Evolutionary conservation across 768 basidiomycete genomes (phyloP), one percentile per base, ranked within the genome.

Genomic region (Serpula lacrymans): DNA sequence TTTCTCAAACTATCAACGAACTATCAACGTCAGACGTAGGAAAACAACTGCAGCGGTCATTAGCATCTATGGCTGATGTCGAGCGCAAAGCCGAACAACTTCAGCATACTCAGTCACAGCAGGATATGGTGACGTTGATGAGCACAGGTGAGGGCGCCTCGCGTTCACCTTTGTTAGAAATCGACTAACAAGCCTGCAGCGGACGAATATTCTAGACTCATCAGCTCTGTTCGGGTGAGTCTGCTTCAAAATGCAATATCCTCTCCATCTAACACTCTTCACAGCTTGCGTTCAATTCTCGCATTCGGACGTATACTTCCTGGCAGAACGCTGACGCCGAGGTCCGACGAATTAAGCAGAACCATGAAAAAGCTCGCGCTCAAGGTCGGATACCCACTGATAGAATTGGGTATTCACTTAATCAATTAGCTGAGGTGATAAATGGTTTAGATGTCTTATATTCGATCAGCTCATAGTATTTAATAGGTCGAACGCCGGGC

Each of bases 151-250:
- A 36, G 49, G 27, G 37, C 21, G 34, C 17, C 12, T 14, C 33
- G 23, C 41, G 14, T 32, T 18, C 12, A 10, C 8, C 21, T 27
- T 31, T 20, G 16, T 39, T 20, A 10, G 42, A 5, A 42, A 13
- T 20, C 12, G 5, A 13, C 45, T 51, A 34, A 59, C 25, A 34
- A 32, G 14, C 3, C 21, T 37, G 27, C 40, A 66, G 89, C 80
- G 34, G 95, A 98, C 54, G 93, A 96, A 62, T 98, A 98, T 57
- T 79, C 91, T n/a, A 74, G 95, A 37, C 71, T 97, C 38, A 88
- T 95, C 46, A 81, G 77, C 51, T 89, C 87, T 42, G 91, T 94
- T 38, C 74, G 89, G 46, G 89, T 89, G 58, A 39, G 87, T 68
- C 8, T 29, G 9, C 27, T 9, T 29, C 9, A 29, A 29, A 29